Evolutionary conservation across 768 basidiomycete genomes (phyloP).

Genomic region (Trametes cubensis): DNA sequence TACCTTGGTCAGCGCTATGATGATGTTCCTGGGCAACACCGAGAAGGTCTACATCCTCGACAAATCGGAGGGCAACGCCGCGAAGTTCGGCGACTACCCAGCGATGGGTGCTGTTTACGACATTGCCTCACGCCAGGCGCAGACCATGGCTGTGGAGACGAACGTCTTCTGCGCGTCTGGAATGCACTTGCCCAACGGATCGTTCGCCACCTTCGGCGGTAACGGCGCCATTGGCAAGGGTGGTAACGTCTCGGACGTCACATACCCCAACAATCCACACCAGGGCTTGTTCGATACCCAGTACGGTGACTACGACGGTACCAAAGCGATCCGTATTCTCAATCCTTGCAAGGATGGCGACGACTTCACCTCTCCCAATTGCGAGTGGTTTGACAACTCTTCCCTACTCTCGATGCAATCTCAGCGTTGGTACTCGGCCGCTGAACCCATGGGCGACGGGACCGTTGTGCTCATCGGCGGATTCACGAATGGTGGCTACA

Average conservation of each 20-base stretch:
- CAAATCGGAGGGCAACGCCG: slow-evolving; percentile 81
- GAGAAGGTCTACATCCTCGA: slow-evolving; percentile 88
- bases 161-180: slow-evolving; percentile 87
- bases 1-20: slow-evolving; percentile 56
- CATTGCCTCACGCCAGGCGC: slow-evolving; percentile 56
- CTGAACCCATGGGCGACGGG: slow-evolving; percentile 77
- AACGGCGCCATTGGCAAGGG: slow-evolving; percentile 73
- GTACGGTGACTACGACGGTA: slow-evolving; percentile 83
- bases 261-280: slow-evolving; percentile 45
- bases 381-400: slow-evolving; percentile 75
- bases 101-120: slow-evolving; percentile 83
- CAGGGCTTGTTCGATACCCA: slow-evolving; percentile 60
- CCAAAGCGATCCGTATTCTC: slow-evolving; percentile 77
- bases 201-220: slow-evolving; percentile 74
- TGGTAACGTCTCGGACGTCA: slow-evolving; percentile 53
- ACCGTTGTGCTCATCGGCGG: slow-evolving; percentile 80
- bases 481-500: slow-evolving; percentile 75
- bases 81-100: slow-evolving; percentile 66
- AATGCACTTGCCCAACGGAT: slow-evolving; percentile 80
- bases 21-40: slow-evolving; percentile 79
- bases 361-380: slow-evolving; percentile 49
- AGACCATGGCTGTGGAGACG: slow-evolving; percentile 69
- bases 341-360: slow-evolving; percentile 61
- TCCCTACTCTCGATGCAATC: slow-evolving; percentile 65
- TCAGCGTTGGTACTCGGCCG: slow-evolving; percentile 77